phyloP scores from a whole-genome alignment of 257 asterid genomes.

The Asclepias syriaca region DNA sequence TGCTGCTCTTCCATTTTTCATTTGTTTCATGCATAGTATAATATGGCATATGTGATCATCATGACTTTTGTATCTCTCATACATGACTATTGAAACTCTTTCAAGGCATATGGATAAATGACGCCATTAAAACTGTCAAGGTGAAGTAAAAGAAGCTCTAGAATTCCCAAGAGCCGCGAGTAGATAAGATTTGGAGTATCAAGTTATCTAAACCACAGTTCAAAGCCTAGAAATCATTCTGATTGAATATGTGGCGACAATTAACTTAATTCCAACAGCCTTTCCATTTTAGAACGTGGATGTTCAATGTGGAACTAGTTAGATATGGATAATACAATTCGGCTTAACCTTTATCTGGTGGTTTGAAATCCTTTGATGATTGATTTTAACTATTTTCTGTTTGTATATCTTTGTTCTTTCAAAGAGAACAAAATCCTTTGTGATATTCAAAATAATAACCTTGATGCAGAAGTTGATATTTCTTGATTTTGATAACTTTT shows the following conservation, averaged over 20 bases:
- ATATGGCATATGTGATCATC: background rate
- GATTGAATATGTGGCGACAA: background rate
- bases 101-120: background rate
- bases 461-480: slow-evolving; percentile 11
- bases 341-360: background rate
- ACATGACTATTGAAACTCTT: background rate
- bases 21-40: slow-evolving; percentile 1
- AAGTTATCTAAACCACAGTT: background rate
- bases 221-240: slow-evolving; percentile 1
- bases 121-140: background rate
- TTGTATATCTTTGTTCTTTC: background rate
- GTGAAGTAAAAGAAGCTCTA: background rate
- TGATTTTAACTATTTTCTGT: background rate
- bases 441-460: slow-evolving; percentile 9
- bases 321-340: background rate
- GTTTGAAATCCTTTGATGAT: background rate
- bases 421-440: background rate
- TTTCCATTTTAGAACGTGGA: background rate
- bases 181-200: background rate
- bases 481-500: slow-evolving; percentile 24
- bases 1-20: slow-evolving; percentile 5
- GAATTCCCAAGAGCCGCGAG: background rate
- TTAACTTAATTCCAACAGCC: background rate
- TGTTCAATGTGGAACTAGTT: background rate
- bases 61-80: background rate